A percentile compares a stretch with the other conserved stretches of the same genome.
Conservation (phyloP, 2,329 filamentous ascomycete genomes). For the Talaromyces islandicus region DNA sequence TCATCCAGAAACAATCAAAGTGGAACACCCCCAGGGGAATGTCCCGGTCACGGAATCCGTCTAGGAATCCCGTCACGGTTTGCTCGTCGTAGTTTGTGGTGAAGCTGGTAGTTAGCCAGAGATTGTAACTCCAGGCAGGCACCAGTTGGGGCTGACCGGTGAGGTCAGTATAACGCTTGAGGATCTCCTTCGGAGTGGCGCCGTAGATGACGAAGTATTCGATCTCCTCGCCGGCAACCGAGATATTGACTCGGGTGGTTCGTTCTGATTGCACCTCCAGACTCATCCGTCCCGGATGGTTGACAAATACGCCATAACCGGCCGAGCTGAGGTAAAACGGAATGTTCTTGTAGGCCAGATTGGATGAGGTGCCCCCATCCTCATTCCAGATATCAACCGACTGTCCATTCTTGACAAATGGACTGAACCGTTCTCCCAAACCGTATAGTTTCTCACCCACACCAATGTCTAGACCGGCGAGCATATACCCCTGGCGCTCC, state of each 20-base stretch:
- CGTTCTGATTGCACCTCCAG: conserved; percentile 69
- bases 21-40: conserved; percentile 68
- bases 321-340: conserved; percentile 45
- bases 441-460: conserved; percentile 64
- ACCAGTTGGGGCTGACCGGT: conserved; percentile 60
- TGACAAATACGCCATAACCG: conserved; percentile 73
- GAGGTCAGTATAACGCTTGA: conserved; percentile 60
- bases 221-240: conserved; percentile 61
- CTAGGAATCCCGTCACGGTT: conserved; percentile 60
- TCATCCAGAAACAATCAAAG: conserved; percentile 74
- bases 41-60: conserved; percentile 60
- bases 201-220: conserved; percentile 73
- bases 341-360: conserved; percentile 36
- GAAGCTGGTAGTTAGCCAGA: conserved; percentile 69
- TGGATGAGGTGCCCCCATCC: conserved; percentile 42
- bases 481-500: conserved; percentile 33
- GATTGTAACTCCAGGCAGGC: conserved; percentile 67
- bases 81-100: conserved; percentile 66
- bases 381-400: conserved; percentile 57
- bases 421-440: conserved; percentile 68
- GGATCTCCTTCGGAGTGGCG: conserved; percentile 63
- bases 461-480: conserved; percentile 30
- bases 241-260: conserved; percentile 62
- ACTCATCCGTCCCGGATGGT: conserved; percentile 62
- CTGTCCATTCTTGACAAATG: conserved; percentile 71